Evolutionary conservation across 2,329 filamentous ascomycete species (phyloP).

Genomic region (Scytalidium lignicola): DNA sequence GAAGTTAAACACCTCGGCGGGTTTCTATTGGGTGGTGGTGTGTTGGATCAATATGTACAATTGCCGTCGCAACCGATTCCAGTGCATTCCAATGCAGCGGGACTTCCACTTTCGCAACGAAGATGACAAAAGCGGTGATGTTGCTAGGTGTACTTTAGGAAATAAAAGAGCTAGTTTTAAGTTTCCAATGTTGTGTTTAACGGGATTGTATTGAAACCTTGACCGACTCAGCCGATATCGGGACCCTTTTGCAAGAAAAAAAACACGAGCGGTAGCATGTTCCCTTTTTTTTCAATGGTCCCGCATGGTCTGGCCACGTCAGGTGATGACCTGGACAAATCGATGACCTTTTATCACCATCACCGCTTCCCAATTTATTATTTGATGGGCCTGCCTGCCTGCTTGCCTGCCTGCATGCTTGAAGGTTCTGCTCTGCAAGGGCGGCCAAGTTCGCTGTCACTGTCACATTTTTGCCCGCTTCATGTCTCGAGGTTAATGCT

Average conservation of each 20-base stretch:
- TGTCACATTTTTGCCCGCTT: constrained; percentile 2
- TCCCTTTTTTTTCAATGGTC: background rate
- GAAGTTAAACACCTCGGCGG: background rate
- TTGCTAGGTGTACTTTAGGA: no score
- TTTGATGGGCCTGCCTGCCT: background rate
- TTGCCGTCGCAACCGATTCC: background rate
- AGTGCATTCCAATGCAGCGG: no score
- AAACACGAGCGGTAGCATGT: no score
- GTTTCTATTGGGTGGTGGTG: background rate
- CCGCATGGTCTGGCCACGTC: background rate
- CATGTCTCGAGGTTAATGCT: constrained; percentile 91
- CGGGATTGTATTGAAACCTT: no score
- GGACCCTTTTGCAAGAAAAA: no score
- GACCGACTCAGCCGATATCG: no score
- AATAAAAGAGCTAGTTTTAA: no score
- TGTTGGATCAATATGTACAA: background rate
- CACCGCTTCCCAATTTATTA: background rate
- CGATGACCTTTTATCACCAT: background rate
- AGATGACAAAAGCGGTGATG: no score
- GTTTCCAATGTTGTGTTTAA: no score
- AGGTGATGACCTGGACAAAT: background rate
- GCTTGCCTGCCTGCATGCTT: background rate
- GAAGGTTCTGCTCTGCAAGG: background rate
- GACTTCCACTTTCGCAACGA: no score
- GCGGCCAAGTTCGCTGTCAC: constrained; percentile 18